Base-by-base conservation (phyloP, 495 filamentous ascomycete species). In the Choiromyces venosus region DNA sequence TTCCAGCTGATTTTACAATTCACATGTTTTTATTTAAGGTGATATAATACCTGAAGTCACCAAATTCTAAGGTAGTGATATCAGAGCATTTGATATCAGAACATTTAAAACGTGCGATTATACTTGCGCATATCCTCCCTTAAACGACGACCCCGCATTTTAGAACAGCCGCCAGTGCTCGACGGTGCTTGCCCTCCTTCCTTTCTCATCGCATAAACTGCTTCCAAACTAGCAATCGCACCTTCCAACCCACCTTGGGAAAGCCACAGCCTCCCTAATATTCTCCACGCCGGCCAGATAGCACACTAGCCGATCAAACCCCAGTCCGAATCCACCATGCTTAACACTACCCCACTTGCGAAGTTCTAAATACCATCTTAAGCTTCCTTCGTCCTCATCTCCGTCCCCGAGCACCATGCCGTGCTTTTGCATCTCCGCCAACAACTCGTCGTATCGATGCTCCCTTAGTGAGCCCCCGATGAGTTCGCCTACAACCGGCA, bases 361-460 rank as follows among this genome's bases (percentile, higher is more conserved):
- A 66, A 99, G 86, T 80, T 99, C 95, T n/a, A 92, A 83, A 82
- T 98, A 99, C 95, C 95, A 99, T 74, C 91, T 87, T 19, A 99
- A 85, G 74, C 83, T 84, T 33, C 85, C 85, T 67, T 87, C 84
- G 75, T 87, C 87, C 6, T 76, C 74, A 18, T 37, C 44, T 16
- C n/a, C 73, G 33, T 29, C 36, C 12, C 64, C 73, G 18, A 66
- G 64, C 65, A 38, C 70, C 3, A 78, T 71, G 5, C 89, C 89
- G 66, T 87, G 84, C 8, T 84, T 80, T 46, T 86, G 87, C 96
- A 98, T 97, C 29, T 90, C 88, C 70, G 87, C 83, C 71, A 91
- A 83, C 38, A 99, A 85, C 36, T 89, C 82, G 1, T 88, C 84
- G 67, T 94, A 83, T 38, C 93, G 89, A 83, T 98, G 90, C 82